Percentiles rank a stretch among this genome's conserved stretches.
These are phyloP conservation scores for Zygotorulaspora chibaensis DNA, from an alignment of 805 yeast genomes.

Conservation along the genomic window DNA sequence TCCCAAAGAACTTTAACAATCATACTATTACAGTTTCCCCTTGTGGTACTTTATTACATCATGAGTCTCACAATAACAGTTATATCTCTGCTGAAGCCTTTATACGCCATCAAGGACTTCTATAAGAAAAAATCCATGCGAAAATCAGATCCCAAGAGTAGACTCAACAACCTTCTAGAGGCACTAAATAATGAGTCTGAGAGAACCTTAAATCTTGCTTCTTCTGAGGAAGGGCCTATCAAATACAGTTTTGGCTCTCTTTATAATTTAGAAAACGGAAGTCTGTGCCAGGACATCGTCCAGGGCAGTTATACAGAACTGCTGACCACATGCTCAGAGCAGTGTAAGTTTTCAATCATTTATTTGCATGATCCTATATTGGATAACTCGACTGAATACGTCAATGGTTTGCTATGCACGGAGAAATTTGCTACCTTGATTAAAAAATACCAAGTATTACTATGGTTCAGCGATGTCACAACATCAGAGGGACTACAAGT, in stretches of 20 bases:
- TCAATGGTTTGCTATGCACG: constrained; percentile 50
- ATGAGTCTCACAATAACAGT: constrained; percentile 11
- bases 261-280: constrained; percentile 24
- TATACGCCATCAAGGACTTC: constrained; percentile 21
- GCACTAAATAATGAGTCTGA: constrained; percentile 14
- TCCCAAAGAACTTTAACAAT: constrained; percentile 8
- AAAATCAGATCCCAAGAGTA: constrained; percentile 12
- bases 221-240: constrained; percentile 7
- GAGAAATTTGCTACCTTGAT: constrained; percentile 46
- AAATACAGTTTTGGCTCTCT: constrained; percentile 26
- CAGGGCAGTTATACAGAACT: constrained; percentile 82
- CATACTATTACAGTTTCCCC: constrained; percentile 14
- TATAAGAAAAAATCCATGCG: constrained; percentile 20
- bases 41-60: constrained; percentile 18
- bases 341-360: constrained; percentile 68
- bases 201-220: constrained; percentile 1
- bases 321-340: constrained; percentile 59
- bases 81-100: constrained; percentile 19
- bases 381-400: constrained; percentile 54
- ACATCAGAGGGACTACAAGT: constrained; percentile 81
- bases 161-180: constrained; percentile 16
- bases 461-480: constrained; percentile 89
- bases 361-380: constrained; percentile 70
- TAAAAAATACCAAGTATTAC: constrained; percentile 47
- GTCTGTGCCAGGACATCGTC: constrained; percentile 22